phyloP scores from a whole-genome alignment of 1,284 basidiomycete species.

The Ceratobasidium theobromae region DNA sequence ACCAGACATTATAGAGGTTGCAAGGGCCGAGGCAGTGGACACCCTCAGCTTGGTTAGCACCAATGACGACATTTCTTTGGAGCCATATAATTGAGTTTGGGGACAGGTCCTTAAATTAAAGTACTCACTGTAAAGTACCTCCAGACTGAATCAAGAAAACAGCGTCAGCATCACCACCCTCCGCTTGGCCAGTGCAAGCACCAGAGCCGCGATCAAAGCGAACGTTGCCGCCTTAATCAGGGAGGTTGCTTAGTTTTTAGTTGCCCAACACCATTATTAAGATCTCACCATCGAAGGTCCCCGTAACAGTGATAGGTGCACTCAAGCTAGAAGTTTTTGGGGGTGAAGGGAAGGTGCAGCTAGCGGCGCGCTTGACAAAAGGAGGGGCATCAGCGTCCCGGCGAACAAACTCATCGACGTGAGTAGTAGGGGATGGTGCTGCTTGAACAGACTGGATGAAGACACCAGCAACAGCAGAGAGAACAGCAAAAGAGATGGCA shows the following conservation, averaged over 20 bases:
- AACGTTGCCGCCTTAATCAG: conserved; percentile 13
- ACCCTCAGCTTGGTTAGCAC: conserved; percentile 45
- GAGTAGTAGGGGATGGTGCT: conserved; percentile 17
- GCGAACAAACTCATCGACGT: conserved; percentile 30
- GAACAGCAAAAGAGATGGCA: conserved; percentile 9
- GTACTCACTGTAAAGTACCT: conserved; percentile 41
- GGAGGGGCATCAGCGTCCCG: conserved; percentile 21
- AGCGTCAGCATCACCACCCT: conserved; percentile 31
- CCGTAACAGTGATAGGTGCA: conserved; percentile 21
- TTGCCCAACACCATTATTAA: not conserved
- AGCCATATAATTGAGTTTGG: not conserved
- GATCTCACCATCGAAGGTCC: conserved; percentile 18
- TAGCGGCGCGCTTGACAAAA: conserved; percentile 21
- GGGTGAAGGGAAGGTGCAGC: conserved; percentile 27
- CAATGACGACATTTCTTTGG: conserved; percentile 49
- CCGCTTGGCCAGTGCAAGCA: conserved; percentile 30
- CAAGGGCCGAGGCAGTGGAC: no score
- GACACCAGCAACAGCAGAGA: not conserved
- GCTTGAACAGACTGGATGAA: not conserved
- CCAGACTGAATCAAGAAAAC: conserved; percentile 42
- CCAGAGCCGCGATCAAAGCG: conserved; percentile 30
- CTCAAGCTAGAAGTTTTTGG: conserved; percentile 26
- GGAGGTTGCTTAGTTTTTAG: not conserved
- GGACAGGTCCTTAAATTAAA: not conserved
- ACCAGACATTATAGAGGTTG: conserved; percentile 9